phyloP scores from a whole-genome alignment of 2,329 filamentous ascomycete species.

The Didymellaceae sp. region DNA sequence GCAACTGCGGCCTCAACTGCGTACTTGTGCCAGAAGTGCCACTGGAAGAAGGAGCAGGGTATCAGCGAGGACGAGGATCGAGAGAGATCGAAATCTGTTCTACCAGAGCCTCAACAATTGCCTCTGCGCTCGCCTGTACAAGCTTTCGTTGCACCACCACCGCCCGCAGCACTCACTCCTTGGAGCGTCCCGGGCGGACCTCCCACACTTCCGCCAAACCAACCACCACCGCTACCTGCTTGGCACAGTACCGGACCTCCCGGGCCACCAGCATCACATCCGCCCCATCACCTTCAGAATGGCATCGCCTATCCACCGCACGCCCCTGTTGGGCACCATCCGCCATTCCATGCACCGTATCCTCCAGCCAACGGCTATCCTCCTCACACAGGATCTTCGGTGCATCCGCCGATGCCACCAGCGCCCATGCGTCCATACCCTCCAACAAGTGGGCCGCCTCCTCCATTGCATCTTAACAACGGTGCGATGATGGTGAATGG shows the following conservation, averaged over 20 bases:
- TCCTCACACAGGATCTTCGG: conserved; percentile 38
- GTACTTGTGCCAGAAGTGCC: conserved; percentile 58
- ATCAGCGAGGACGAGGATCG: conserved; percentile 39
- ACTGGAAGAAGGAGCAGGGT: conserved; percentile 53
- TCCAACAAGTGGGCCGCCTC: conserved; percentile 36
- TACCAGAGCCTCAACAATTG: conserved; percentile 44
- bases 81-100: conserved; percentile 36
- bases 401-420: conserved; percentile 39
- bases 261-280: conserved; percentile 31
- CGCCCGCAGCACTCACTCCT: conserved; percentile 27
- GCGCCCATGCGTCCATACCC: conserved; percentile 40
- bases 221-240: conserved; percentile 39
- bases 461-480: conserved; percentile 43
- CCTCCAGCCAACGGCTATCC: conserved; percentile 45
- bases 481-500: conserved; percentile 45
- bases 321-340: conserved; percentile 33
- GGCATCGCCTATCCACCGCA: conserved; percentile 38
- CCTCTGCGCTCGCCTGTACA: conserved; percentile 43
- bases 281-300: conserved; percentile 40
- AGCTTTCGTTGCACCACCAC: conserved; percentile 28
- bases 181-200: conserved; percentile 33
- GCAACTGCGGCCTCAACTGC: conserved; percentile 17
- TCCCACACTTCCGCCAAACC: conserved; percentile 24
- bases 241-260: conserved; percentile 41
- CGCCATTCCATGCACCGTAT: conserved; percentile 44